Percentiles rank a stretch among this genome's conserved stretches.
Evolutionary conservation across 306 rosid genomes (phyloP).

Genomic region (Castanea crenata): DNA sequence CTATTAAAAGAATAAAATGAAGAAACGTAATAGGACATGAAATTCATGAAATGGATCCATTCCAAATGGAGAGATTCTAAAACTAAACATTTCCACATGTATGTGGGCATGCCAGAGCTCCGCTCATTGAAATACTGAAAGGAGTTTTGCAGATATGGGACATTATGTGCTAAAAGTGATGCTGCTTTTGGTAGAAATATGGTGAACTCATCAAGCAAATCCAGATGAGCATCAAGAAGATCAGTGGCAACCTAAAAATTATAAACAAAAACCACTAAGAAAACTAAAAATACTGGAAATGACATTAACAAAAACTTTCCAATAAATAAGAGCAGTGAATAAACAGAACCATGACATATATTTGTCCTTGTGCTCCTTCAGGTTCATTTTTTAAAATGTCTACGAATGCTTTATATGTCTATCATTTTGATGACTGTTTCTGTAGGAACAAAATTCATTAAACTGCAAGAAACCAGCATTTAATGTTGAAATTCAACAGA

Average conservation of each 20-base stretch:
- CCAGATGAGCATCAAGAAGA: constrained; percentile 73
- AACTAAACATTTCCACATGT: constrained; percentile 51
- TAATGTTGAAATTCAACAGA: not conserved
- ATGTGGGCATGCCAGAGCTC: constrained; percentile 53
- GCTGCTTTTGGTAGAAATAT: constrained; percentile 89
- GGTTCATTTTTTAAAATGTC: constrained; percentile 89
- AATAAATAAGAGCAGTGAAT: not conserved
- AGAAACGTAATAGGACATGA: no score
- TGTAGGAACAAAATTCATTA: constrained; percentile 32
- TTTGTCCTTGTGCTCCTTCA: constrained; percentile 89
- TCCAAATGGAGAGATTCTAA: not conserved
- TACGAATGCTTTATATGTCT: constrained; percentile 83
- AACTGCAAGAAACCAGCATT: constrained; percentile 4
- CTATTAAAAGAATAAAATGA: no score
- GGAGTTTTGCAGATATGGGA: constrained; percentile 49
- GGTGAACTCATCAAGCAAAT: constrained; percentile 83
- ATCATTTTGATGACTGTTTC: constrained; percentile 72
- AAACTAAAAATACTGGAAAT: not conserved
- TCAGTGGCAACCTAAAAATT: not conserved
- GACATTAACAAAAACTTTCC: not conserved
- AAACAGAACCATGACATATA: not conserved
- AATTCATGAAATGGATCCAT: no score
- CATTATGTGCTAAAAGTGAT: constrained; percentile 59
- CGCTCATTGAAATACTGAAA: constrained; percentile 66
- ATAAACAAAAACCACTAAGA: not conserved